Conservation (phyloP, 805 yeast genomes). For the Kodamaea fukazawae region DNA sequence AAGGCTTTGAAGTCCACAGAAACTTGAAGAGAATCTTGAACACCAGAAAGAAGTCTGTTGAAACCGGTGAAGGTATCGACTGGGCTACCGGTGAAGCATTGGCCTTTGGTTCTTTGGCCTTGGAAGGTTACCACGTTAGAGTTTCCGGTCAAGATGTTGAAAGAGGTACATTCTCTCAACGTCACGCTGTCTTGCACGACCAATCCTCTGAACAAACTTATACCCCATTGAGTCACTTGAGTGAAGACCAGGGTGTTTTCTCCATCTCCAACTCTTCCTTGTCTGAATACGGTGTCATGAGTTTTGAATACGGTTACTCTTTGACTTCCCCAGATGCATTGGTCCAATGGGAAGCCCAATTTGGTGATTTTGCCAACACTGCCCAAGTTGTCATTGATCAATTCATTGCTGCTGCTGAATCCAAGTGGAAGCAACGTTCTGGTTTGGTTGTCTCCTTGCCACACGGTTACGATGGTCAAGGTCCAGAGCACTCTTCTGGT, state of each 20-base stretch:
- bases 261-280: slow-evolving; percentile 90
- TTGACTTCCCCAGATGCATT: slow-evolving; percentile 95
- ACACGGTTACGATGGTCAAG: slow-evolving; percentile 99
- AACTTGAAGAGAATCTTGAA: slow-evolving; percentile 92
- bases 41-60: slow-evolving; percentile 81
- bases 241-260: slow-evolving; percentile 80
- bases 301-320: slow-evolving; percentile 98
- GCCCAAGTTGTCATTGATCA: slow-evolving; percentile 98
- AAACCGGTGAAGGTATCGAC: slow-evolving; percentile 90
- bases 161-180: slow-evolving; percentile 99
- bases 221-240: slow-evolving; percentile 80
- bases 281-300: slow-evolving; percentile 99
- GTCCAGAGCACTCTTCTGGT: slow-evolving; percentile 99
- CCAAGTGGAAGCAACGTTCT: slow-evolving; percentile 98
- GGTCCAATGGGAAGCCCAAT: slow-evolving; percentile 99
- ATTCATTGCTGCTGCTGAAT: slow-evolving; percentile 94
- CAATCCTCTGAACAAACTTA: slow-evolving; percentile 80
- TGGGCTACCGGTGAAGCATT: slow-evolving; percentile 99
- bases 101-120: slow-evolving; percentile 87
- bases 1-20: slow-evolving; percentile 84
- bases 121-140: slow-evolving; percentile 96
- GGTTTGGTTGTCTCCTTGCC: slow-evolving; percentile 95
- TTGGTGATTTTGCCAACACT: slow-evolving; percentile 99
- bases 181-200: slow-evolving; percentile 97
- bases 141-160: slow-evolving; percentile 99